Evolutionary conservation across 1,139 yeast species (phyloP).

Genomic region (Zygosaccharomyces pseudobailii): DNA sequence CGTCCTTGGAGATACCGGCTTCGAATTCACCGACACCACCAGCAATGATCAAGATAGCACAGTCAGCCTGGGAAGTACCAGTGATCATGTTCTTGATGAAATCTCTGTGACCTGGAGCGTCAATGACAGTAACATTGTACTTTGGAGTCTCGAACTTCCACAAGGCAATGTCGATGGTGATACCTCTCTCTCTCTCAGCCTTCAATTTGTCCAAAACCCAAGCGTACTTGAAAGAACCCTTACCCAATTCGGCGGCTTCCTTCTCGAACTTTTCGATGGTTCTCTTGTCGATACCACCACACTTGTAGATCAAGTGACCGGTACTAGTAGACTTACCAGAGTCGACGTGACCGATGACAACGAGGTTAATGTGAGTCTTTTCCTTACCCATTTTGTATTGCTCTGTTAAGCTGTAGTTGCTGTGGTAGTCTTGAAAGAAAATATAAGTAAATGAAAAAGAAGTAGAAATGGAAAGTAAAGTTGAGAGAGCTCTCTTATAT

Average conservation of each 20-base stretch:
- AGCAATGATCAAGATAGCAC: slow-evolving; percentile 91
- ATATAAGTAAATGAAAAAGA: not conserved
- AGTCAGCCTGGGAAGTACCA: slow-evolving; percentile 96
- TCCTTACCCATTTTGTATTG: slow-evolving; percentile 65
- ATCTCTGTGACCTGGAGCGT: slow-evolving; percentile 97
- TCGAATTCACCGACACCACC: slow-evolving; percentile 99
- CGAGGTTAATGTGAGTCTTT: slow-evolving; percentile 97
- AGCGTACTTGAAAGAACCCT: slow-evolving; percentile 98
- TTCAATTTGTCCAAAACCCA: slow-evolving; percentile 94
- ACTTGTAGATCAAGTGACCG: slow-evolving; percentile 98
- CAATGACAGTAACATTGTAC: slow-evolving; percentile 88
- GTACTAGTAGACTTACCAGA: slow-evolving; percentile 98
- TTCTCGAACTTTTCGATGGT: slow-evolving; percentile 98
- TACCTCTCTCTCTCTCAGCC: slow-evolving; percentile 98
- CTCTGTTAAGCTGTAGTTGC: slow-evolving; percentile 7
- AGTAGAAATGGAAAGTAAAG: slow-evolving; percentile 1
- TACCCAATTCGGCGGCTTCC: slow-evolving; percentile 98
- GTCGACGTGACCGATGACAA: slow-evolving; percentile 99
- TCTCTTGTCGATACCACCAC: slow-evolving; percentile 91
- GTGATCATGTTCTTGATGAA: slow-evolving; percentile 93
- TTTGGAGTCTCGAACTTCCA: slow-evolving; percentile 96
- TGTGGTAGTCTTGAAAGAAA: slow-evolving; percentile 1
- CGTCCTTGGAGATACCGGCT: slow-evolving; percentile 98
- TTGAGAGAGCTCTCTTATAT: slow-evolving; percentile 10
- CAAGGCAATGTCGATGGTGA: slow-evolving; percentile 90